A percentile compares a stretch with the other conserved stretches of the same genome.
phyloP scores from a whole-genome alignment of 768 basidiomycete genomes.

The Lactarius sp. region DNA sequence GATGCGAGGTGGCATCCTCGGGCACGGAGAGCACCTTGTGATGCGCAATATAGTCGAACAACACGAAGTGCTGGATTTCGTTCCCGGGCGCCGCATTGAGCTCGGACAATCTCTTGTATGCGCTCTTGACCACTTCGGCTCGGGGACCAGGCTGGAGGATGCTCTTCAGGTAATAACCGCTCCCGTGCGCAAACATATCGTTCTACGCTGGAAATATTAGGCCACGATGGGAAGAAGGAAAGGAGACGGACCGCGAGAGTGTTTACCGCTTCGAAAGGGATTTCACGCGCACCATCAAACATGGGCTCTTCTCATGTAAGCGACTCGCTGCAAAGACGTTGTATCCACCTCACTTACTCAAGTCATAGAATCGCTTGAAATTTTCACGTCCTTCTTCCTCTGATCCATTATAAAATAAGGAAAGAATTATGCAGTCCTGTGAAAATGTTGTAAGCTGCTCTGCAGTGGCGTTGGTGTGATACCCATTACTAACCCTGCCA shows the following conservation, averaged over 20 bases:
- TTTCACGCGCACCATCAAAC: constrained; percentile 38
- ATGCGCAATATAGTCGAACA: constrained; percentile 44
- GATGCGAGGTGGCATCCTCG: constrained; percentile 39
- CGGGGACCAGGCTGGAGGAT: constrained; percentile 16
- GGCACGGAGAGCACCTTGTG: constrained; percentile 33
- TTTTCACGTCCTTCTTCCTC: constrained; percentile 43
- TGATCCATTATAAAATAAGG: constrained; percentile 47
- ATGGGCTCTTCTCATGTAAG: constrained; percentile 36
- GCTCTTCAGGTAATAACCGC: constrained; percentile 42
- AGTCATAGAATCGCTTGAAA: constrained; percentile 44
- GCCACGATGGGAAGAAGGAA: background rate
- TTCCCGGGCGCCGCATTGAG: constrained; percentile 23
- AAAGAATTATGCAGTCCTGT: constrained; percentile 38
- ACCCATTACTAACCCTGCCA: constrained; percentile 33
- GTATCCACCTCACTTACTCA: constrained; percentile 33
- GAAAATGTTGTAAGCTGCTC: background rate
- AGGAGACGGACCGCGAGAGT: constrained; percentile 32
- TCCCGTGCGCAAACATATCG: constrained; percentile 34
- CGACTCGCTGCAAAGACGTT: too few relatives aligned
- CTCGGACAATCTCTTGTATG: background rate
- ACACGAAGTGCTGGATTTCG: constrained; percentile 30
- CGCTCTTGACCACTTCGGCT: background rate
- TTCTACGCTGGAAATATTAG: constrained; percentile 33
- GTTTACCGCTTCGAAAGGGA: constrained; percentile 47
- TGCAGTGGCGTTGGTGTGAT: background rate